Percentiles rank a stretch among this genome's conserved stretches.
These are phyloP conservation scores for Phaeomoniella chlamydospora DNA, from an alignment of 2,329 filamentous ascomycete species.

Conservation along the genomic window DNA sequence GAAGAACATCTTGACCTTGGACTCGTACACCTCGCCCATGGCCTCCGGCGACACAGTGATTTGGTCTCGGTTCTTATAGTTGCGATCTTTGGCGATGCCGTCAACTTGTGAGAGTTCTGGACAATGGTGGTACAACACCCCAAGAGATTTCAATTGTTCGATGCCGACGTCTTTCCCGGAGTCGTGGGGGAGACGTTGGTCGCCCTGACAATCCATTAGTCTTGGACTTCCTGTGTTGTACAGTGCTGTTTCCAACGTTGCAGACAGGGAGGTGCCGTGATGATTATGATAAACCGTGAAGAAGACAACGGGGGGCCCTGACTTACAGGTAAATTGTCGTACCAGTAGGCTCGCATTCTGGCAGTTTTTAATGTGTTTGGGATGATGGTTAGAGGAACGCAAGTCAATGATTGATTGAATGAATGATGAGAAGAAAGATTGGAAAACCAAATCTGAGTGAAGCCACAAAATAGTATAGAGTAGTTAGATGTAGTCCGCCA, in stretches of 20 bases:
- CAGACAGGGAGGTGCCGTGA: too few relatives aligned
- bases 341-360: conserved; percentile 58
- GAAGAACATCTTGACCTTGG: conserved; percentile 90
- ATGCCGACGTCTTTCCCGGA: conserved; percentile 56
- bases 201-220: conserved; percentile 63
- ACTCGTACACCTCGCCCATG: conserved; percentile 79
- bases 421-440: too few relatives aligned
- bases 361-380: too few relatives aligned
- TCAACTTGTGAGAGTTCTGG: conserved; percentile 54
- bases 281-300: too few relatives aligned
- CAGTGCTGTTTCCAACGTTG: too few relatives aligned
- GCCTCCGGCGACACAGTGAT: conserved; percentile 74
- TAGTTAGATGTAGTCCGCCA: too few relatives aligned
- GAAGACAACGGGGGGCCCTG: too few relatives aligned
- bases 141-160: conserved; percentile 55
- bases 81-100: conserved; percentile 55
- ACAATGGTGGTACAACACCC: conserved; percentile 65
- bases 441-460: too few relatives aligned
- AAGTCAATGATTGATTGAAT: too few relatives aligned
- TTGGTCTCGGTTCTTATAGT: conserved; percentile 91
- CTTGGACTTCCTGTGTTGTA: too few relatives aligned
- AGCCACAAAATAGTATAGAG: too few relatives aligned
- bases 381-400: too few relatives aligned
- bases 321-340: conserved; percentile 49
- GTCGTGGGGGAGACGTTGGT: conserved; percentile 85